phyloP scores from a whole-genome alignment of 225 moss, liverwort and hornwort species.

The Asterella californica region DNA sequence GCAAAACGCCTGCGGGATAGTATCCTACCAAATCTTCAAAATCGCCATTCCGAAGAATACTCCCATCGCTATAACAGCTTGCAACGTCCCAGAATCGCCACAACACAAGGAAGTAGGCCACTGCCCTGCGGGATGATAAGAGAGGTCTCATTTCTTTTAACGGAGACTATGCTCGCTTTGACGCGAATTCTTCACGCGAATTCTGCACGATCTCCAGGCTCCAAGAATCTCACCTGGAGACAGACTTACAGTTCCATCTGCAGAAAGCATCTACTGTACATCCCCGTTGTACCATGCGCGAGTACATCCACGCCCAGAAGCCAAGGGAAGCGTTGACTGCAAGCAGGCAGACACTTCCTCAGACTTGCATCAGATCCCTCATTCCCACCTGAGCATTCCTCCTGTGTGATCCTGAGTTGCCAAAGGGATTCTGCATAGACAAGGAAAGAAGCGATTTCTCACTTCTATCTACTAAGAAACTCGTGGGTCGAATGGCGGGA shows the following conservation, averaged over 20 bases:
- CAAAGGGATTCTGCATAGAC: not conserved
- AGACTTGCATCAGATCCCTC: not conserved
- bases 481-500: not conserved
- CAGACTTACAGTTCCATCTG: not conserved
- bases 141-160: not conserved
- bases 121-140: not conserved
- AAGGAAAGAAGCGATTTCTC: not conserved
- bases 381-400: not conserved
- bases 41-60: constrained; percentile 29
- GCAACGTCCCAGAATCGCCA: not conserved
- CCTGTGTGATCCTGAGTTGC: not conserved
- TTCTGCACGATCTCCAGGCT: not conserved
- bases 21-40: constrained; percentile 25
- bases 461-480: not conserved
- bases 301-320: no score
- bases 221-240: not conserved
- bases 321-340: not conserved
- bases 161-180: not conserved
- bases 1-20: constrained; percentile 34
- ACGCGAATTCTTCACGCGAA: not conserved
- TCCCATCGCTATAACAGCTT: not conserved
- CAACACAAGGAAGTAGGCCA: not conserved
- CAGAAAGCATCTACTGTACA: not conserved
- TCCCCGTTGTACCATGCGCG: not conserved
- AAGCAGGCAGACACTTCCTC: not conserved